Base-by-base conservation (phyloP, 192 early-diverging fungal species). In the Cetraspora pellucida region DNA sequence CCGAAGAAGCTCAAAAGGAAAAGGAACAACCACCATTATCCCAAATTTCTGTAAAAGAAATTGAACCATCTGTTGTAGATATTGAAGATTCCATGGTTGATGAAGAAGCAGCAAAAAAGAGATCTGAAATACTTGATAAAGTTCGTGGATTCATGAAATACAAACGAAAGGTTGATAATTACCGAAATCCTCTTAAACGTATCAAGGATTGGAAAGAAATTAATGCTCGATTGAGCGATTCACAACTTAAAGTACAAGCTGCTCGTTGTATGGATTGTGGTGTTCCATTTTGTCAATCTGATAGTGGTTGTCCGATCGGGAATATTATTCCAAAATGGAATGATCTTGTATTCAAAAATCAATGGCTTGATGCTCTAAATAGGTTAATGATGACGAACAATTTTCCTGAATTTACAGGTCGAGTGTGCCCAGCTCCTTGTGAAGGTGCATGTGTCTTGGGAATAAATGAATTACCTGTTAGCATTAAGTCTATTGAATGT, bases 291-390 rank as follows among this genome's bases (percentile, higher is more conserved):
- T 99, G 97, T 85, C 96, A 99, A 88, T 93, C 93, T 19, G 95
- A 97, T 79, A 92, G 91, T 73, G 97, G 97, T 47, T 99, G 97
- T 81, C 97, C 97, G 28, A 96, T 99, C 61, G 95, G 97, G 75
- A 99, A 99, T 86, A 91, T 99, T 61, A 98, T 99, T 78, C 97
- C 97, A 68, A 97, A 97, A 87, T 99, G 96, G 95, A 99, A 99
- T 83, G 96, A 99, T 61, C 86, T 99, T 19, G 93, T 99, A 31
- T 99, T 93, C 89, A 92, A 92, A 82, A 87, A 96, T 85, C 94
- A 97, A 81, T 99, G 97, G 97, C 88, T 93, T 81, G 96, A 95
- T 11, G 97, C 97, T 17, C 89, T 97, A 45, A 90, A 95, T 74
- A 92, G 97, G 45, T 87, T 99, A 70, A 85, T 96, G 75, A 91